phyloP scores from a whole-genome alignment of 1,284 basidiomycete genomes.

The Ceratobasidium sp. region DNA sequence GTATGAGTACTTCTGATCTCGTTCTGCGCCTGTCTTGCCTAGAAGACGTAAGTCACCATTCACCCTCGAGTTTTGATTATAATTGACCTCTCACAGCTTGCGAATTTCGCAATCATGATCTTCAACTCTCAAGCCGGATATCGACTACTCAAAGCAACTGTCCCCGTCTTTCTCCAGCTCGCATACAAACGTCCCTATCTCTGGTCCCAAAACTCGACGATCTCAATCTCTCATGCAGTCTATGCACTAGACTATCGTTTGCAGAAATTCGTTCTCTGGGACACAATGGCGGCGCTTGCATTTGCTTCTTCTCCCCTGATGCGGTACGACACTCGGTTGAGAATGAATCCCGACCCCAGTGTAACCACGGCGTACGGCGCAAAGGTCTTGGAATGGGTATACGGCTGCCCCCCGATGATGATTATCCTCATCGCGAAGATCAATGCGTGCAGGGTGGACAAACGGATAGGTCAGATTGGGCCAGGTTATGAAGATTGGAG shows the following conservation, averaged over 20 bases:
- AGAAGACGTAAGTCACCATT: not conserved
- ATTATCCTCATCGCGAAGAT: conserved; percentile 4
- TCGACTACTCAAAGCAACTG: not conserved
- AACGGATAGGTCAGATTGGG: not conserved
- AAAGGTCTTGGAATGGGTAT: conserved; percentile 4
- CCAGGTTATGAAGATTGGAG: not conserved
- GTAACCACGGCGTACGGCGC: no score
- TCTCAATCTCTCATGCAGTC: not conserved
- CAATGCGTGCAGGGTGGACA: conserved; percentile 1
- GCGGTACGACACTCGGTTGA: not conserved
- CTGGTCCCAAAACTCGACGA: not conserved
- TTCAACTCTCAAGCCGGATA: not conserved
- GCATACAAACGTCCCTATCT: not conserved
- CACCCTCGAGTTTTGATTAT: not conserved
- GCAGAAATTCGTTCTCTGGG: not conserved
- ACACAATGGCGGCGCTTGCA: not conserved
- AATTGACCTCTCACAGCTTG: not conserved
- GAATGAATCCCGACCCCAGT: no score
- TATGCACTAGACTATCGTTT: conserved; percentile 1
- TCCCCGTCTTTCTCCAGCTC: conserved; percentile 15
- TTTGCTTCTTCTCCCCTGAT: not conserved
- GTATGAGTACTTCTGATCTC: not conserved
- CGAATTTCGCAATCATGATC: not conserved
- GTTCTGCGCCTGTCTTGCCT: not conserved
- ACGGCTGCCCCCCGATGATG: not conserved